Conservation (phyloP, 805 yeast genomes). For the Ogataea paradorogensis region DNA sequence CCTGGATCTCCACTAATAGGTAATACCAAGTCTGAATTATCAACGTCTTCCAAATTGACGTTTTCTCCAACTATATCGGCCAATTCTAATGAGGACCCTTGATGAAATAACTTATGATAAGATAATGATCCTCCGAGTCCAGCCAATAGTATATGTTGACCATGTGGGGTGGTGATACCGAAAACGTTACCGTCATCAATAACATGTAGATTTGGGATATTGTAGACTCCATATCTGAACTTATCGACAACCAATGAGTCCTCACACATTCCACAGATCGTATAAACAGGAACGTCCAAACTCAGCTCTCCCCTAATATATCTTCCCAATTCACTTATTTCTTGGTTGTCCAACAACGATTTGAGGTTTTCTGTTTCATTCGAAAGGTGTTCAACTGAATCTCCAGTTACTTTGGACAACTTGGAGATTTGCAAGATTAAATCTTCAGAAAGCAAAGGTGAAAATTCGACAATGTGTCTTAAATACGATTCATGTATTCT, state of each 20-base stretch:
- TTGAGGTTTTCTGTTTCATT: conserved; percentile 37
- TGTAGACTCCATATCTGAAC: conserved; percentile 52
- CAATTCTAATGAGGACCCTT: conserved; percentile 46
- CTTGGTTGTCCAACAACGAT: conserved; percentile 34
- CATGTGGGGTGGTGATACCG: conserved; percentile 39
- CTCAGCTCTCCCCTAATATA: conserved; percentile 42
- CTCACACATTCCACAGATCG: conserved; percentile 75
- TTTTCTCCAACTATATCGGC: conserved; percentile 30
- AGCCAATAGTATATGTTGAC: conserved; percentile 50
- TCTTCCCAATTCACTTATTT: conserved; percentile 50
- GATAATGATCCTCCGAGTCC: conserved; percentile 75
- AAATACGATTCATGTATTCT: conserved; percentile 55
- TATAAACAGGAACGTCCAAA: conserved; percentile 63
- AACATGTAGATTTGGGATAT: conserved; percentile 54
- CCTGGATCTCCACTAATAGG: conserved; percentile 65
- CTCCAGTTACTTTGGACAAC: conserved; percentile 45
- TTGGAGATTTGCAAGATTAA: conserved; percentile 50
- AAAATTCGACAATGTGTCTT: conserved; percentile 65
- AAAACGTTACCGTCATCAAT: conserved; percentile 57
- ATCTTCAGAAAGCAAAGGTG: conserved; percentile 51
- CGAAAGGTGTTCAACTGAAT: conserved; percentile 37
- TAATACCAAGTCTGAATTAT: conserved; percentile 30
- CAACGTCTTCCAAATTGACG: conserved; percentile 19
- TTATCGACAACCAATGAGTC: conserved; percentile 66
- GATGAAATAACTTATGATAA: conserved; percentile 64